Evolutionary conservation across 192 early-diverging fungal genomes (phyloP), one percentile per base, ranked within the genome.

Genomic region (Phlyctochytrium bullatum): DNA sequence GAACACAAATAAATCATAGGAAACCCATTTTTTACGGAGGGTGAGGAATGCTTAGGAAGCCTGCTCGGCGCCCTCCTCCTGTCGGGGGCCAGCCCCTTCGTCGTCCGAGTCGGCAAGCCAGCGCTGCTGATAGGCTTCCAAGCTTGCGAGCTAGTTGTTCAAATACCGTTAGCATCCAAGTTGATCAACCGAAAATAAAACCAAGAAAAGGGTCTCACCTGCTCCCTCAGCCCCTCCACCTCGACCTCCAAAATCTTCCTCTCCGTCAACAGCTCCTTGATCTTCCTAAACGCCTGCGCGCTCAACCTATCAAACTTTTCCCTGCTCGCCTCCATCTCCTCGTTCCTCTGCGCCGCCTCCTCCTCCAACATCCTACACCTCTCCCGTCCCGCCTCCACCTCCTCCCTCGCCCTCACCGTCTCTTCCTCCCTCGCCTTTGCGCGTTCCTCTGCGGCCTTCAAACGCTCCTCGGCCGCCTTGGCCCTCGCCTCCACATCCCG

Each of bases 241-340:
- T 74, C 66, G 28, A 77, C 64, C 61, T 77, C 73, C 67, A 80
- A 61, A 25, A 77, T 59, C 24, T 74, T 69, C 40, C 73, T 27
- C 57, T 82, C 80, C 33, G 66, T 65, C 35, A 82, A 58, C 20
- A 82, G 52, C 71, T 83, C 78, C 63, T 78, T 78, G 52, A 83
- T 80, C 73, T 80, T 80, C 54, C 67, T 68, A 53, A 67, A 76
- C 3, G 82, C 78, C 58, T 72, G 68, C 14, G 50, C 77, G 24
- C 62, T 63, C 29, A 80, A 59, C 58, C 63, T 62, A 30, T 83
- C 77, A 73, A 78, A 83, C 65, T 66, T 62, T 3, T 52, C 54
- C 58, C 69, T 63, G 25, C 76, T 52, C 27, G 52, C 75, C 52
- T 80, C 69, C 58, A 67, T 58, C 24, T 36, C 47, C 0, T 32